Base-by-base conservation (phyloP, 768 basidiomycete species). In the Crucibulum laeve region DNA sequence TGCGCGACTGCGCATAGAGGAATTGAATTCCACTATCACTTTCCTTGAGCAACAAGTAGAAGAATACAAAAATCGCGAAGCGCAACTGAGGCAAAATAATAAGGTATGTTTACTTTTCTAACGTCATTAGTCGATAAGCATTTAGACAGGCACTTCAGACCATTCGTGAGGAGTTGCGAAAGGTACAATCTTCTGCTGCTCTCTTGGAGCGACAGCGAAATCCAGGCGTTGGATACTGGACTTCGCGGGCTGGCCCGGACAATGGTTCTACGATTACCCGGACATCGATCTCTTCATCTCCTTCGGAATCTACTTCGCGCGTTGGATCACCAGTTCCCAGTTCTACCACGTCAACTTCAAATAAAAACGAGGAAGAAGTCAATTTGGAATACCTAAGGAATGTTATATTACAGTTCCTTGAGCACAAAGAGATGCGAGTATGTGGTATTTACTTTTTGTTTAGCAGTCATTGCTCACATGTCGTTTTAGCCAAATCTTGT, bases 371-470 rank as follows among this genome's bases (percentile, higher is more conserved):
- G 34, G 94, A 95, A 57, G 95, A 95, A 48, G 79, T 98, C 43
- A 98, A 95, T 56, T 68, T 95, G 5, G 96, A 98, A 65, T 99
- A 99, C 63, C 64, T 99, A 36, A 76, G 96, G 45, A 98, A 98
- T 61, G 88, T 98, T 24, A 91, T 98, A 44, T 62, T 99, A 36
- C 96, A 98, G 61, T 99, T 99, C 69, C 71, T 99, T 39, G 96
- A 99, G 60, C 90, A 97, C 67, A 93, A 95, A 60, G 93, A 98
- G 62, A 97, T 97, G 93, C 77, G 96, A 67, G 93, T 93, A 57
- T 60, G 90, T 69, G 17, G 30, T 3, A 19, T 33, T 21, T 25
- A 11, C 41, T 5, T 15, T n/a, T 28, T 19, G 17, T 32, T 21
- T 11, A 44, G 11, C 32, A 2, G n/a, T 36, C n/a, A 17, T 23